Percentiles rank a stretch among this genome's conserved stretches.
Evolutionary conservation across 805 yeast species (phyloP).

Genomic region (Millerago galiae): DNA sequence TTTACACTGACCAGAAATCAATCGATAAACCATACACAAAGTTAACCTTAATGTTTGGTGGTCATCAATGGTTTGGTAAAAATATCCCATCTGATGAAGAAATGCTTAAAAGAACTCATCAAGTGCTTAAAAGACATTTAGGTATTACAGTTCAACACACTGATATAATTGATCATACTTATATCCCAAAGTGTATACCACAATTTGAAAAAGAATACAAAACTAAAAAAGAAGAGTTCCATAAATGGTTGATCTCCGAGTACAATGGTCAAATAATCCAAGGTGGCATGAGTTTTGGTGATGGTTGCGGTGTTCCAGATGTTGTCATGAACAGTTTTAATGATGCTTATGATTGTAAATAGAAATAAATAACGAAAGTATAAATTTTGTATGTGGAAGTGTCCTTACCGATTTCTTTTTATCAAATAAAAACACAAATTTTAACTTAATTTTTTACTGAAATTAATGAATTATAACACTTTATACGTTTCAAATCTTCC

Average conservation of each 20-base stretch:
- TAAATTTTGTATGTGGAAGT: not conserved
- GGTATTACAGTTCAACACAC: constrained; percentile 26
- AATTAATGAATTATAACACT: constrained; percentile 3
- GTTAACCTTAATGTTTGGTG: constrained; percentile 88
- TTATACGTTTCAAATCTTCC: constrained; percentile 7
- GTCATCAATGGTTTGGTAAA: constrained; percentile 35
- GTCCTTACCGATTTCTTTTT: not conserved
- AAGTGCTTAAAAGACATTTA: constrained; percentile 34
- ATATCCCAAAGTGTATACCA: constrained; percentile 64
- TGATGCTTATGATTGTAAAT: constrained; percentile 34
- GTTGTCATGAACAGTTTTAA: constrained; percentile 60
- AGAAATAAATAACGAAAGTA: not conserved
- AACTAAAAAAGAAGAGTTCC: constrained; percentile 32
- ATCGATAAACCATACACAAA: constrained; percentile 43
- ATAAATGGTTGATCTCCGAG: constrained; percentile 26
- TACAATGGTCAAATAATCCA: constrained; percentile 41
- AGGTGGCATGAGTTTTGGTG: constrained; percentile 78
- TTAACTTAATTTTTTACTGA: no score
- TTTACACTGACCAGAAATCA: constrained; percentile 18
- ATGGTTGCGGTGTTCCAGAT: constrained; percentile 87
- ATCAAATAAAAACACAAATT: no score
- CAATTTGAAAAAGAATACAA: constrained; percentile 71
- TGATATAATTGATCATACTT: constrained; percentile 25
- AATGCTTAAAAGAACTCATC: constrained; percentile 27
- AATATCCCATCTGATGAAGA: constrained; percentile 11